Evolutionary conservation across 2,329 filamentous ascomycete genomes (phyloP).

Genomic region (Thelonectria discophora): DNA sequence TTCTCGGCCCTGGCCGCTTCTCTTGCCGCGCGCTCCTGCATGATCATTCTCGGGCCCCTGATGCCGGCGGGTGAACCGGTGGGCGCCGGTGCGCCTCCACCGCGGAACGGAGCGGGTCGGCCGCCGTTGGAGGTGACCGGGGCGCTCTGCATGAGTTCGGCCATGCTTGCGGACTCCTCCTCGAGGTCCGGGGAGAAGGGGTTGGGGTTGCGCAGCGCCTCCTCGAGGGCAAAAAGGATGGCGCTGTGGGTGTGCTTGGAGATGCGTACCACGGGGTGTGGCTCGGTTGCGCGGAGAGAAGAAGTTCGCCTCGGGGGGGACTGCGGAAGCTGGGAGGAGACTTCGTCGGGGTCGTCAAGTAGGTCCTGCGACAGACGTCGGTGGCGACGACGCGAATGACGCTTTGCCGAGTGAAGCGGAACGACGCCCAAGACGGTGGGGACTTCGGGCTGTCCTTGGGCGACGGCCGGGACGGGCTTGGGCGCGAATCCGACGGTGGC

Average conservation of each 20-base stretch:
- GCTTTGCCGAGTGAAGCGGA: constrained; percentile 54
- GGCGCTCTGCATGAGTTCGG: constrained; percentile 73
- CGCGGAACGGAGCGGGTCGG: constrained; percentile 58
- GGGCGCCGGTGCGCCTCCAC: constrained; percentile 59
- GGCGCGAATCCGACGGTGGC: constrained; percentile 60
- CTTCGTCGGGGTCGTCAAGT: constrained; percentile 55
- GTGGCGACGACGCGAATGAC: constrained; percentile 42
- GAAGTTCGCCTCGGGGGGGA: constrained; percentile 39
- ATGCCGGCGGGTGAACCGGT: constrained; percentile 72
- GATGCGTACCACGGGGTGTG: constrained; percentile 67
- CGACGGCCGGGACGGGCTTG: constrained; percentile 42
- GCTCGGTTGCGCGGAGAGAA: constrained; percentile 47
- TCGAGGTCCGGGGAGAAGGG: constrained; percentile 83
- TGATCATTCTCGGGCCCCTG: constrained; percentile 87
- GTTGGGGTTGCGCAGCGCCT: constrained; percentile 83
- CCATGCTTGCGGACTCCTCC: constrained; percentile 93
- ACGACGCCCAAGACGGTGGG: constrained; percentile 41
- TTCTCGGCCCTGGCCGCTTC: constrained; percentile 69
- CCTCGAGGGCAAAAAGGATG: constrained; percentile 91
- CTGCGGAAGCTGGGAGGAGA: constrained; percentile 46
- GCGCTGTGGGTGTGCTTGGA: constrained; percentile 88
- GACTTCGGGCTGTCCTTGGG: constrained; percentile 36
- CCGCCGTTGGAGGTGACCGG: constrained; percentile 63
- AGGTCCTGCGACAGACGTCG: constrained; percentile 59
- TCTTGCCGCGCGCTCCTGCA: constrained; percentile 83